Evolutionary conservation across 768 basidiomycete genomes (phyloP), one percentile per base, ranked within the genome.

Genomic region (Tricholoma bakamatsutake): DNA sequence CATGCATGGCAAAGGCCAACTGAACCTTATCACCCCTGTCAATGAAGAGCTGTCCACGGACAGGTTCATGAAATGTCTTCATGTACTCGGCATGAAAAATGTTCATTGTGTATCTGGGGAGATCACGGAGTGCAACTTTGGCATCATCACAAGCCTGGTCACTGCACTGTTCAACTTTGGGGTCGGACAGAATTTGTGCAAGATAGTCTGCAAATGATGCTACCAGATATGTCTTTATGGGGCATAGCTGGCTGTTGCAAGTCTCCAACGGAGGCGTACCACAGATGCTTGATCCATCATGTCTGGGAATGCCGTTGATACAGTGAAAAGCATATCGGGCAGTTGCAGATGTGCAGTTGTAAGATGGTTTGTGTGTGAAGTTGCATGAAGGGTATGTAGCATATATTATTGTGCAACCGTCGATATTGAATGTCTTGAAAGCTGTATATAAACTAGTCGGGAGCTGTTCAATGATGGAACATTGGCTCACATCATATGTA

Each of bases 1-100:
- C 31, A 17, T 69, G 61, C 1, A 73, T 56, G 0, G 61, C 59
- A 49, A 71, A 69, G 0, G 64, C 59, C 13, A 63, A 66, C 17
- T 63, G 35, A 21, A 21, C 13, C 15, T 55, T 40, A 11, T 52
- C 37, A 6, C 43, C 50, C 7, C 59, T n/a, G 27, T 56, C 40
- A 30, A 52, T 35, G 27, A 52, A 52, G 30, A 49, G 47, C 24
- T 54, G 49, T 1, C 51, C 46, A 34, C 13, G 27, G 18, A 33
- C 18, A 5, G 54, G 54, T 1, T 43, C 56, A 28, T 57, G 18
- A 39, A 57, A 48, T n/a, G 51, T n/a, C n/a, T 37, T 45, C 42
- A 57, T 4, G 35, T 52, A 57, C 12, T 52, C 40, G 5, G 37
- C 50, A 11, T 57, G 6, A 35, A 57, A 57, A 1, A 52, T 5